These are phyloP conservation scores for Ophiostoma fasciatum DNA, from an alignment of 2,329 filamentous ascomycete genomes.

Conservation along the genomic window DNA sequence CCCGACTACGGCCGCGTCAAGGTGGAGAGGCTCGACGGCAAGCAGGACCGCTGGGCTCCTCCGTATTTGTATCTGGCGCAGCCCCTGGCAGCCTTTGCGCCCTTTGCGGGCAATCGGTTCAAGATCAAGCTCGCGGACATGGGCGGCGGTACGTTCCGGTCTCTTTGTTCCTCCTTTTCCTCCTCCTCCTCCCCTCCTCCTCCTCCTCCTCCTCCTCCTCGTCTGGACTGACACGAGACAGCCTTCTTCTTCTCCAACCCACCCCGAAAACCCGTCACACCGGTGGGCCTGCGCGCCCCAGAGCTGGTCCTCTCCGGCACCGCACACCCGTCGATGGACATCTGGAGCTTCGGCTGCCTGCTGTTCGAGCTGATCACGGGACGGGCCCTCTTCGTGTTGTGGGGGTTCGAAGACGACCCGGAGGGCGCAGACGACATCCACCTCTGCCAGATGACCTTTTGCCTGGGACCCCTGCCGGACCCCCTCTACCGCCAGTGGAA, in stretches of 20 bases:
- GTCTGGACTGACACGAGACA: not conserved
- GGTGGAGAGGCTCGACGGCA: not conserved
- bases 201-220: constrained; percentile 5
- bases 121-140: constrained; percentile 3
- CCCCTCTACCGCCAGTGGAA: not conserved
- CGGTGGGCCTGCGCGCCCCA: not conserved
- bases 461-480: not conserved
- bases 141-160: constrained; percentile 10
- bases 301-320: not conserved
- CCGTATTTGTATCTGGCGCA: not conserved
- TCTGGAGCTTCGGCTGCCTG: constrained; percentile 7
- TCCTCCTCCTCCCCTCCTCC: constrained; percentile 11
- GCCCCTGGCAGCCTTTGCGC: not conserved
- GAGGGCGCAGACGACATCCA: constrained; percentile 2
- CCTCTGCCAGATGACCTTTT: not conserved
- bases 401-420: no score
- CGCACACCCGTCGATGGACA: not conserved
- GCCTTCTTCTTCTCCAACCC: not conserved
- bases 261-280: not conserved
- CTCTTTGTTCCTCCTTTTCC: constrained; percentile 13
- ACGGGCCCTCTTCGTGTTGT: constrained; percentile 1
- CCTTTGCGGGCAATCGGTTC: not conserved
- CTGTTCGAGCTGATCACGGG: constrained; percentile 5
- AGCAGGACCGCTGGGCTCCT: not conserved
- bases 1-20: not conserved